Conservation (phyloP, 129 eudicot species). For the Arctium lappa region DNA sequence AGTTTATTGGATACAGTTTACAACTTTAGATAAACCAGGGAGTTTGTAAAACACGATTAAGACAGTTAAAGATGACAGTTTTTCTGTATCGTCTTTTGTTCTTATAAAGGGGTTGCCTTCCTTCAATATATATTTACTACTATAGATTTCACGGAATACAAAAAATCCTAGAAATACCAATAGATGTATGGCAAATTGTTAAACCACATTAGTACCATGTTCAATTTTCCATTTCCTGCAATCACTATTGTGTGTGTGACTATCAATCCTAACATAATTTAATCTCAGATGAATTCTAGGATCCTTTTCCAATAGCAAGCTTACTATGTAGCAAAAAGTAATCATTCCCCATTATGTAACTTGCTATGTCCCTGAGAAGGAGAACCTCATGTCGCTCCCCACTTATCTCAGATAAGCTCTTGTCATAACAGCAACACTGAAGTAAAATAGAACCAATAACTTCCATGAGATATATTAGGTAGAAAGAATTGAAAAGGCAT, state of each 20-base stretch:
- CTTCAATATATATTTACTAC: background rate
- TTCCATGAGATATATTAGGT: constrained; percentile 15
- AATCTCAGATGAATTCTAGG: background rate
- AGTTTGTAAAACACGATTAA: background rate
- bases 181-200: background rate
- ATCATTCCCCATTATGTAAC: constrained; percentile 36
- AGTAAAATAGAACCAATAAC: constrained; percentile 13
- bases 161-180: background rate
- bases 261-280: background rate
- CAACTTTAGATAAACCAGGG: background rate
- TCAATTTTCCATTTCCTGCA: background rate
- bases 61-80: background rate
- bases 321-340: background rate
- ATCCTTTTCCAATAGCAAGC: background rate
- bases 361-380: constrained; percentile 76
- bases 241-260: background rate
- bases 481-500: background rate
- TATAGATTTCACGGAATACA: background rate
- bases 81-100: background rate
- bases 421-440: constrained; percentile 99
- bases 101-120: background rate
- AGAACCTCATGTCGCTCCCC: constrained; percentile 47
- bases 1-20: background rate
- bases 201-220: background rate
- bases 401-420: constrained; percentile 71